These are phyloP conservation scores for Periconia sp. DNA, from an alignment of 2,329 filamentous ascomycete genomes.

Conservation along the genomic window DNA sequence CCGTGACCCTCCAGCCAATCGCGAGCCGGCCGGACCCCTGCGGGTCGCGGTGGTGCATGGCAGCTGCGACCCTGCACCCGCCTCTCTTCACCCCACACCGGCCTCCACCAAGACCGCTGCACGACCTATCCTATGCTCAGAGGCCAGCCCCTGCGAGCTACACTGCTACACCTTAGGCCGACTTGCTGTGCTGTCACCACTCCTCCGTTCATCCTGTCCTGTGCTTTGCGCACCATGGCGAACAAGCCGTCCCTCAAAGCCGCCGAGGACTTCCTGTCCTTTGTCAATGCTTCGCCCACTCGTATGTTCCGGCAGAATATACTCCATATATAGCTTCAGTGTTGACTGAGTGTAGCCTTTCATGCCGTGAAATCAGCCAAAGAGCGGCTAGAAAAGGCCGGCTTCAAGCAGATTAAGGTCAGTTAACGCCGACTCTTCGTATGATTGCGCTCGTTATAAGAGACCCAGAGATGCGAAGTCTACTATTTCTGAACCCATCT, in stretches of 20 bases:
- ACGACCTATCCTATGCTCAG: slow-evolving; percentile 20
- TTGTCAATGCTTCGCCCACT: slow-evolving; percentile 92
- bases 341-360: slow-evolving; percentile 69
- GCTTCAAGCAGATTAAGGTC: slow-evolving; percentile 83
- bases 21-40: too few species aligned
- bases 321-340: slow-evolving; percentile 7
- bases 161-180: slow-evolving; percentile 21
- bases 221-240: slow-evolving; percentile 38
- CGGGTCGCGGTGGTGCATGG: slow-evolving; percentile 10
- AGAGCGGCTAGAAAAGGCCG: slow-evolving; percentile 77
- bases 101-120: slow-evolving; percentile 14
- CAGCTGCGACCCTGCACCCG: slow-evolving; percentile 13
- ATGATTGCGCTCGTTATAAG: not conserved
- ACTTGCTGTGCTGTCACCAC: slow-evolving; percentile 11
- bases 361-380: slow-evolving; percentile 87
- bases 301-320: slow-evolving; percentile 62
- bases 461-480: not conserved
- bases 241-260: slow-evolving; percentile 50
- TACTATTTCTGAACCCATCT: not conserved
- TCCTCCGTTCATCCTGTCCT: slow-evolving; percentile 21
- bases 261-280: slow-evolving; percentile 86
- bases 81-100: slow-evolving; percentile 8
- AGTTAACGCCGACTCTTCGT: slow-evolving; percentile 16
- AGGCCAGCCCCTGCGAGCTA: slow-evolving; percentile 10
- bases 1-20: slow-evolving; percentile 25